Percentiles rank a stretch among this genome's conserved stretches.
These are phyloP conservation scores for Polyplosphaeria fusca DNA, from an alignment of 495 filamentous ascomycete genomes.

Conservation along the genomic window DNA sequence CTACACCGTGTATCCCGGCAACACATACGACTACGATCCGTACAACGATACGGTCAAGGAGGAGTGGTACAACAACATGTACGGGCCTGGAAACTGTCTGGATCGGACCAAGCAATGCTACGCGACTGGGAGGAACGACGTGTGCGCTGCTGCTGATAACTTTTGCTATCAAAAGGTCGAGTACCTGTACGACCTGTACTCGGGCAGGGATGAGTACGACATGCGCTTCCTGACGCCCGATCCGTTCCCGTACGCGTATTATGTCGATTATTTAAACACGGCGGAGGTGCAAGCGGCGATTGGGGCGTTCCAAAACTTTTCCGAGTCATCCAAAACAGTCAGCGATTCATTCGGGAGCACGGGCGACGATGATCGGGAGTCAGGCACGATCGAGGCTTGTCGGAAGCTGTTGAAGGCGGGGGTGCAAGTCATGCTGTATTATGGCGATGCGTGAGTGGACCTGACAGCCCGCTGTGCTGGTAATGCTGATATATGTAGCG, in stretches of 20 bases:
- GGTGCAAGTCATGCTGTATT: conserved; percentile 55
- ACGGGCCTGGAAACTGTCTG: conserved; percentile 60
- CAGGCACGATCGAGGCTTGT: conserved; percentile 50
- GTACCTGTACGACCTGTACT: conserved; percentile 50
- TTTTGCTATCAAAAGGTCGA: conserved; percentile 58
- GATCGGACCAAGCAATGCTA: conserved; percentile 55
- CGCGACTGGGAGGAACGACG: conserved; percentile 44
- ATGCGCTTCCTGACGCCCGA: conserved; percentile 55
- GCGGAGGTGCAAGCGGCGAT: conserved; percentile 55
- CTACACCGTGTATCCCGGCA: conserved; percentile 55
- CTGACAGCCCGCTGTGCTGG: neutral
- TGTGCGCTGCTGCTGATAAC: conserved; percentile 51
- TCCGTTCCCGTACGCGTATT: conserved; percentile 60
- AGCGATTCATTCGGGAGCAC: conserved; percentile 51
- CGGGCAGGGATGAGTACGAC: conserved; percentile 59
- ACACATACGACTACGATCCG: conserved; percentile 55
- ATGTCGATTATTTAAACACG: conserved; percentile 57
- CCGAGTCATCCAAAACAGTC: conserved; percentile 48
- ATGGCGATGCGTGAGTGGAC: conserved; percentile 51
- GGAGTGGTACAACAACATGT: conserved; percentile 58
- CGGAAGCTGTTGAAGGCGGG: conserved; percentile 49
- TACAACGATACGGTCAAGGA: conserved; percentile 33
- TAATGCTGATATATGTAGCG: conserved; percentile 28
- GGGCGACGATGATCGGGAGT: conserved; percentile 55
- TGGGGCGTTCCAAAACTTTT: conserved; percentile 58